Conservation (phyloP, 164 flowering plant species). For the Piper betle region DNA sequence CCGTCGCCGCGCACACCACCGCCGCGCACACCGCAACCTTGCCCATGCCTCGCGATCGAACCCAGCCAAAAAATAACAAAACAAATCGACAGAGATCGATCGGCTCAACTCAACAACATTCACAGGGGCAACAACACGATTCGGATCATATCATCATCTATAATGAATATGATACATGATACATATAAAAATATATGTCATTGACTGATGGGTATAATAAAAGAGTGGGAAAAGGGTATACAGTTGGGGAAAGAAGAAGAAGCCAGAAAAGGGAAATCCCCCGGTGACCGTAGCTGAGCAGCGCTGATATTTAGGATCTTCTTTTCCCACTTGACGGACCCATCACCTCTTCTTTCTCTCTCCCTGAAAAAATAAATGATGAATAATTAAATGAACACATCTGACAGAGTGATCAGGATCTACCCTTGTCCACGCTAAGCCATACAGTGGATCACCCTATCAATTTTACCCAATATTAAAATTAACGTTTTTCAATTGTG, state of each 20-base stretch:
- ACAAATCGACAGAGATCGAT: not conserved
- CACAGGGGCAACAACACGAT: not conserved
- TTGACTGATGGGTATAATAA: too few species aligned
- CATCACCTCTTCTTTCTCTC: too few species aligned
- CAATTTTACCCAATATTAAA: too few species aligned
- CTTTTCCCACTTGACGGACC: not conserved
- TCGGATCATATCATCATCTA: too few species aligned
- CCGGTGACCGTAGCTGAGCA: constrained; percentile 11
- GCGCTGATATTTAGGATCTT: constrained; percentile 6
- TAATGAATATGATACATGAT: too few species aligned
- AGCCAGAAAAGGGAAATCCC: not conserved
- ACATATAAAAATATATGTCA: too few species aligned
- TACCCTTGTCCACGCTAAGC: too few species aligned
- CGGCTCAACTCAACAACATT: not conserved
- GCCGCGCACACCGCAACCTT: constrained; percentile 65
- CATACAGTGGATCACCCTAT: too few species aligned
- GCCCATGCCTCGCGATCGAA: constrained; percentile 8
- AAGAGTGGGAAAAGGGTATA: constrained; percentile 5
- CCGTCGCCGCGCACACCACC: constrained; percentile 71
- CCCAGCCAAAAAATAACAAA: not conserved
- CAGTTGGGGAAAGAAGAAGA: constrained; percentile 13
- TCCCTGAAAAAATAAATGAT: too few species aligned
- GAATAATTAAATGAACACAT: too few species aligned
- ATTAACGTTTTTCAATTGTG: too few species aligned
- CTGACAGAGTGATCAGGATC: too few species aligned